Percentiles rank a stretch among this genome's conserved stretches.
These are phyloP conservation scores for Brassica balearica DNA, from an alignment of 441 rosid species.

Conservation along the genomic window DNA sequence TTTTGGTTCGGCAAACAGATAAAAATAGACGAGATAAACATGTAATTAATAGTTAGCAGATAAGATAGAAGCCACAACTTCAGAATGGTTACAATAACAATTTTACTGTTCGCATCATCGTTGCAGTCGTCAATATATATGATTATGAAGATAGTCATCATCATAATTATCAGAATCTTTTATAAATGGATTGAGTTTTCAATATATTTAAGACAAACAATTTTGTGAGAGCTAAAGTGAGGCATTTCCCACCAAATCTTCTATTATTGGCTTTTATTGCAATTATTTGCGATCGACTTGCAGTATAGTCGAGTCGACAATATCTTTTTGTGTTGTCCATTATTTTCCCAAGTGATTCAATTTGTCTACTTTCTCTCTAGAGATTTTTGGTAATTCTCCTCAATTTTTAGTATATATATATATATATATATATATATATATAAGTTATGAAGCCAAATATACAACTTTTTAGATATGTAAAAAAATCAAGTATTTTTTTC, in stretches of 20 bases:
- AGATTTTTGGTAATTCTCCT: neutral
- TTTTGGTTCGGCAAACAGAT: neutral
- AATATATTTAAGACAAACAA: neutral
- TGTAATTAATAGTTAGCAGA: neutral
- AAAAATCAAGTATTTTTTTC: neutral
- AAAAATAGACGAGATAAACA: neutral
- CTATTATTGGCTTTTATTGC: constrained; percentile 1
- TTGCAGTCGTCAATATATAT: constrained; percentile 24
- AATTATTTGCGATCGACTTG: neutral
- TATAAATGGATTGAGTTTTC: constrained; percentile 6
- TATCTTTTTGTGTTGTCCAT: constrained; percentile 24
- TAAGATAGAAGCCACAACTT: constrained; percentile 25
- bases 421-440: neutral
- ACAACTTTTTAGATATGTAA: neutral
- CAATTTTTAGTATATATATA: neutral
- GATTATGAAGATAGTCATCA: constrained; percentile 25
- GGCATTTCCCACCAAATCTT: constrained; percentile 30
- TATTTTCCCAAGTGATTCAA: neutral
- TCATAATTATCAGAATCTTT: constrained; percentile 22
- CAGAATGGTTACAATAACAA: constrained; percentile 13
- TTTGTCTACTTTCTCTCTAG: constrained; percentile 8
- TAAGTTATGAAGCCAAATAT: neutral
- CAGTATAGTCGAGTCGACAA: constrained; percentile 3
- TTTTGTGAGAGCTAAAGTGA: constrained; percentile 8
- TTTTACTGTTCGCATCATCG: neutral